Evolutionary conservation across 2,329 filamentous ascomycete species (phyloP), one percentile per base, ranked within the genome.

Genomic region (Cyclaneusma minus): DNA sequence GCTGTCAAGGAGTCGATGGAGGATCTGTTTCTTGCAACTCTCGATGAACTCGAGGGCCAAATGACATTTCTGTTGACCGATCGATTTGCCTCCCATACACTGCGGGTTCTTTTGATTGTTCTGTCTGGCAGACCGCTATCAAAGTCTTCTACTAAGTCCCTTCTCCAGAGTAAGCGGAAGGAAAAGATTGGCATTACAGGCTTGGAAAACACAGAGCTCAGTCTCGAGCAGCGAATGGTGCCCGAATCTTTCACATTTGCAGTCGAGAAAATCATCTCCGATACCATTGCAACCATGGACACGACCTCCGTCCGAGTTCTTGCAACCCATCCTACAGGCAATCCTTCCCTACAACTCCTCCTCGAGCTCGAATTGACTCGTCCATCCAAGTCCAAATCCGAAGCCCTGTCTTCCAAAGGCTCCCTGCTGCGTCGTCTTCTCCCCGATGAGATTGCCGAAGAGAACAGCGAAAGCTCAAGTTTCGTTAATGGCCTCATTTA

Each of bases 121-220:
- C 60, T 98, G 4, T 81, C 87, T 1, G 89, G 89, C 5, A 67
- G 81, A 32, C 75, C 85, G 0, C 56, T 94, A 4, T 72, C 83
- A 31, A 69, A 77, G 30, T 55, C 65, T 0, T 65, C 73, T 1
- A 72, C 66, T 13, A 75, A 74, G 47, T 73, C 74, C 1, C 56
- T 92, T n/a, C 54, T 94, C 24, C 81, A 87, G 47, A 93, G 87
- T 60, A 85, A 82, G 52, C 85, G 75, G 55, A 95, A 95, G 53
- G 85, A 95, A 52, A 75, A 79, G 38, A 64, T 91, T 25, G 65
- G 67, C 2, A 68, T 78, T 2, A 58, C 66, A 4, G 64, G 65
- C 22, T 51, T 57, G 2, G 57, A 64, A 3, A 55, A 56, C 4
- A 47, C 55, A 3, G 64, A 70, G 29, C 42, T 51, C 8, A 51